These are phyloP conservation scores for Solanum bulbocastanum DNA, from an alignment of 257 asterid genomes.

Conservation along the genomic window DNA sequence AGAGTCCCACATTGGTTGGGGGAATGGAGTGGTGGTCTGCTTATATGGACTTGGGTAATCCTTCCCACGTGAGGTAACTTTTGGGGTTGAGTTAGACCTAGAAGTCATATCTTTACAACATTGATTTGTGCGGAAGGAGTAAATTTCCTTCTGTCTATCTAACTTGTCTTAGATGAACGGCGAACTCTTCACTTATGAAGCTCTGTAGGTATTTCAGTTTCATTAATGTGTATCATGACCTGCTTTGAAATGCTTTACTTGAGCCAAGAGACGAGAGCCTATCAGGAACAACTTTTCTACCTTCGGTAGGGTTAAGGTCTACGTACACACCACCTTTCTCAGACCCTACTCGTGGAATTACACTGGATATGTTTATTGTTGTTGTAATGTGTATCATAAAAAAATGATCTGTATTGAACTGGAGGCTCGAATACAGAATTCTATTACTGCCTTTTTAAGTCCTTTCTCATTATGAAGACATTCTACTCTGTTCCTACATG, in stretches of 20 bases:
- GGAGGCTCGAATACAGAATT: background rate
- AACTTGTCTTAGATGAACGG: background rate
- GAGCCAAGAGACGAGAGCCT: background rate
- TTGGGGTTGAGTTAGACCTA: background rate
- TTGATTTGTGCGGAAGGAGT: background rate
- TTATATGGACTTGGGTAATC: background rate
- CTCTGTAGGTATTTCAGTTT: background rate
- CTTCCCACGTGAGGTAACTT: background rate
- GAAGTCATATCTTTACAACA: background rate
- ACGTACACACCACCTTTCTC: background rate
- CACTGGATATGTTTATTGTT: no score
- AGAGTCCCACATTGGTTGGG: background rate
- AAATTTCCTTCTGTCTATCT: background rate
- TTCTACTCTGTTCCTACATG: background rate
- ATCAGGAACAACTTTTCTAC: background rate
- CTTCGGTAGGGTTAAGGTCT: background rate
- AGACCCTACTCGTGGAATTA: rapidly evolving
- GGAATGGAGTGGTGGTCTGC: background rate
- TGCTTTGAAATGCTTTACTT: background rate
- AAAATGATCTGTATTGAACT: background rate
- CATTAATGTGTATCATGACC: background rate
- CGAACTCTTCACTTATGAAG: background rate
- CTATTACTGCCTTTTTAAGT: background rate
- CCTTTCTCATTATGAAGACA: background rate
- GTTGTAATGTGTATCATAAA: background rate